phyloP scores from a whole-genome alignment of 192 early-diverging fungal genomes.

The Lobosporangium transversale region DNA sequence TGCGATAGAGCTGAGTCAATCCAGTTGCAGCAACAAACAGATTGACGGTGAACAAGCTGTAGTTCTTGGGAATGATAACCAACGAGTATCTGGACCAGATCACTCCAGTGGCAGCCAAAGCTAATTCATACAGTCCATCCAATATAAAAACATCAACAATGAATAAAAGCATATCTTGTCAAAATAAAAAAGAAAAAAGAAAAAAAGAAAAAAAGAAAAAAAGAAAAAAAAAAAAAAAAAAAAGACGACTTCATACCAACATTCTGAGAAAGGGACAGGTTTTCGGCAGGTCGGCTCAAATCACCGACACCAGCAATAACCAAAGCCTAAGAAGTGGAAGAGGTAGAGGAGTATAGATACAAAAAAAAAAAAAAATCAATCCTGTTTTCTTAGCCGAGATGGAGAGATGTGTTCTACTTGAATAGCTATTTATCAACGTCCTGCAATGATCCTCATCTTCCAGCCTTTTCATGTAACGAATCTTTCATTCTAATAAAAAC shows the following conservation, averaged over 20 bases:
- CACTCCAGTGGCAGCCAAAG: conserved; percentile 91
- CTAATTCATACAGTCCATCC: conserved; percentile 33
- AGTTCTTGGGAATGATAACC: conserved; percentile 95
- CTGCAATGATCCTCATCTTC: too few relatives aligned
- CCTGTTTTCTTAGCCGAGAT: too few relatives aligned
- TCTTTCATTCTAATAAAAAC: too few relatives aligned
- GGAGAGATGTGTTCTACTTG: too few relatives aligned
- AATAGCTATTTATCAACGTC: too few relatives aligned
- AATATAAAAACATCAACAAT: not conserved
- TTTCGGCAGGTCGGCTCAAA: conserved; percentile 88
- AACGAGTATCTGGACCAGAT: conserved; percentile 98
- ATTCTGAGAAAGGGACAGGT: conserved; percentile 87
- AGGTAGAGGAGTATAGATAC: not conserved
- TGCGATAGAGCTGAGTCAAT: conserved; percentile 85
- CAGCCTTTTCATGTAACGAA: not conserved
- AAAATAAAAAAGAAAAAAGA: not conserved
- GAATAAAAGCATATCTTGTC: too few relatives aligned
- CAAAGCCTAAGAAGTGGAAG: conserved; percentile 67
- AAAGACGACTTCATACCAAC: conserved; percentile 51
- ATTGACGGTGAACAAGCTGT: conserved; percentile 89
- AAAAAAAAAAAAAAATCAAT: not conserved
- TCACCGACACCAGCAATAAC: conserved; percentile 95
- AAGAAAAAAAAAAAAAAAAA: not conserved
- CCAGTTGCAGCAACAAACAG: conserved; percentile 93
- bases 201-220: not conserved